Evolutionary conservation across 2,329 filamentous ascomycete species (phyloP), one percentile per base, ranked within the genome.

Genomic region (Cyanodermella asteris): DNA sequence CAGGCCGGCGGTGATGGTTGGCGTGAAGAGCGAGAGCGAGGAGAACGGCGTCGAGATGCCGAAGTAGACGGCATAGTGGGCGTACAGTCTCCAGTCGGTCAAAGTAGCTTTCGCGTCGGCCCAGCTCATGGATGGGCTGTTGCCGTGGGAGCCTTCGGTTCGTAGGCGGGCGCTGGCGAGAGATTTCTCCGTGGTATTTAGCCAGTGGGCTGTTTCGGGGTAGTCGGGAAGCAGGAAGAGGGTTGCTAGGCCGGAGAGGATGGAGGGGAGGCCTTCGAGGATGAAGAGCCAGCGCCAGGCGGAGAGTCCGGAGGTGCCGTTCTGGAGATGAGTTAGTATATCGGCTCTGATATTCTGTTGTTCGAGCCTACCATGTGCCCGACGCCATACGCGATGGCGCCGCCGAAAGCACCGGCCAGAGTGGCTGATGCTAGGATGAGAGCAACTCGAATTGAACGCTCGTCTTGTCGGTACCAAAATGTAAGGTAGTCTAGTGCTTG

Each of bases 221-320:
- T 61, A 65, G 40, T 78, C 68, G 4, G 73, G 68, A 7, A 81
- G 50, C 20, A 64, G 40, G 33, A 64, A 56, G 43, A 61, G 58
- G 9, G 61, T 61, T 3, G 58, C 41, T 6, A 69, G 41, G 0
- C 64, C 69, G 1, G 66, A 42, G 4, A 68, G 18, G 12, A 71
- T 49, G 1, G 59, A 58, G 0, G 59, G 61, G 2, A 70, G 44
- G 1, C 69, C 69, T 38, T 64, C 61, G 20, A 54, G 38, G 24
- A 54, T 53, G 55, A 81, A 61, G 27, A 80, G 69, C 58, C 70
- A 75, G 20, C 71, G 55, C 76, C 75, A 82, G 1, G 71, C 74
- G 16, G 53, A 50, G 37, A 69, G 54, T 2, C 71, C 73, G 0
- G 50, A 47, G 1, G 68, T 41, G 2, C 73, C 74, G 24, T 75